These are phyloP conservation scores for Excoecaria agallocha DNA, from an alignment of 345 rosid genomes.

Conservation along the genomic window DNA sequence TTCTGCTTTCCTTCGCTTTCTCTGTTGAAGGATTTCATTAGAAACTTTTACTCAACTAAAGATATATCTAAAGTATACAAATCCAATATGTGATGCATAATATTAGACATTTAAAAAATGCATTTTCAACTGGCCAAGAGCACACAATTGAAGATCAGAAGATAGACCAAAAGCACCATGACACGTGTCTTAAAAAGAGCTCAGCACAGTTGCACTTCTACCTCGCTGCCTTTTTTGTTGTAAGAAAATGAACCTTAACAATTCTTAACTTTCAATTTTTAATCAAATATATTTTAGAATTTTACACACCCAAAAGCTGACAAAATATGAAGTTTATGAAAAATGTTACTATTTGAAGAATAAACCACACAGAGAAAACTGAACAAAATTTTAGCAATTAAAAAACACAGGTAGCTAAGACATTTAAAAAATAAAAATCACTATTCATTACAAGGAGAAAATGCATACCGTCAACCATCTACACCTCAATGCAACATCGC, in stretches of 20 bases:
- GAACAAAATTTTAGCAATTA: neutral
- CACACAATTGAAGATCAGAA: neutral
- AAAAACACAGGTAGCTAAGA: neutral
- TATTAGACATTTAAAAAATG: neutral
- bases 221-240: neutral
- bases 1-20: slow-evolving; percentile 84
- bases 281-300: neutral
- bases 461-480: slow-evolving; percentile 81
- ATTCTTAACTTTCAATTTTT: neutral
- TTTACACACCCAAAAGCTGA: neutral
- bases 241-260: neutral
- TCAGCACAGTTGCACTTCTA: neutral
- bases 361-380: neutral
- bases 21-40: slow-evolving; percentile 43
- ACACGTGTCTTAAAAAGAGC: neutral
- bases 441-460: slow-evolving; percentile 6
- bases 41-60: slow-evolving; percentile 1
- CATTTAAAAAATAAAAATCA: neutral
- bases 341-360: neutral
- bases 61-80: neutral
- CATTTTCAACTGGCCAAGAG: neutral
- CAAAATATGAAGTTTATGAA: neutral
- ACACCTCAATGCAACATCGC: slow-evolving; percentile 97
- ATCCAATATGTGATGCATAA: neutral
- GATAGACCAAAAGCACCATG: neutral